Conservation (phyloP, 805 yeast species). For the Zygosaccharomyces gambellarensis region DNA sequence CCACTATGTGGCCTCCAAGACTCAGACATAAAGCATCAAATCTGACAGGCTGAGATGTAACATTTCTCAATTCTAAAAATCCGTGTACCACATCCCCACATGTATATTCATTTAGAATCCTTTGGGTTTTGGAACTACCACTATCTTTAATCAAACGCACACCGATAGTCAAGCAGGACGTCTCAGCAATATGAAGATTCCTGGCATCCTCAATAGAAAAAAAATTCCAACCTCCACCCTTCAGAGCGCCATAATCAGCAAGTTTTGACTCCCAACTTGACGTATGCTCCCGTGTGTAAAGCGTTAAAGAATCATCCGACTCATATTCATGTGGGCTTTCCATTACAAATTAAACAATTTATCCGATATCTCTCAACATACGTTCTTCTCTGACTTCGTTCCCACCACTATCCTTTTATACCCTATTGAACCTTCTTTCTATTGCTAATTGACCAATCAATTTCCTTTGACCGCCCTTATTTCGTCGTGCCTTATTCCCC, state of each 20-base stretch:
- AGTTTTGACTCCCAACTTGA: not conserved
- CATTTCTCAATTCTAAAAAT: slow-evolving; percentile 41
- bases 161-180: not conserved
- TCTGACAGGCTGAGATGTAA: slow-evolving; percentile 38
- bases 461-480: not conserved
- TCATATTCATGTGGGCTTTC: not conserved
- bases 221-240: not conserved
- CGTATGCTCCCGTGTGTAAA: not conserved
- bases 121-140: slow-evolving; percentile 11
- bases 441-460: not conserved
- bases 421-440: not conserved
- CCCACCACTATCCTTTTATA: not conserved
- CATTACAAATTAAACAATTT: not conserved
- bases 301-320: not conserved
- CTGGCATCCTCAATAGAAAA: not conserved
- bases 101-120: slow-evolving; percentile 42
- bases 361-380: not conserved
- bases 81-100: slow-evolving; percentile 57
- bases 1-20: slow-evolving; percentile 46
- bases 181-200: not conserved
- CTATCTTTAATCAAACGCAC: not conserved
- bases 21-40: slow-evolving; percentile 57
- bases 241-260: not conserved
- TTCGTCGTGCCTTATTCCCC: not conserved
- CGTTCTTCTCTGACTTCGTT: too few relatives aligned